Evolutionary conservation across 106 monocot species (phyloP).

Genomic region (Cymbidium sinense): DNA sequence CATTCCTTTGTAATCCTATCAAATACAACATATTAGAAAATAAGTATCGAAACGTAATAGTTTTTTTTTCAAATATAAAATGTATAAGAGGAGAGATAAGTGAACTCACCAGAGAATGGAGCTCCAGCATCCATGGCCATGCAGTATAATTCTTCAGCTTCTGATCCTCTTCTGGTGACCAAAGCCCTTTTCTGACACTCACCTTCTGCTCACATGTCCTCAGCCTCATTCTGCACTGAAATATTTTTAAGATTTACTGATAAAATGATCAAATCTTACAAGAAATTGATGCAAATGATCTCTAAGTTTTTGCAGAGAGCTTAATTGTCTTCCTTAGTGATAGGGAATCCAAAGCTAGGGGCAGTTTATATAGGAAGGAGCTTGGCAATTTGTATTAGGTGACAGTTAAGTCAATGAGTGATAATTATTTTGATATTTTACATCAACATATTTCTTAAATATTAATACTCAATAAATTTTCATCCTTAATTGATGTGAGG

Average conservation of each 20-base stretch:
- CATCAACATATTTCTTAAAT: too few relatives aligned
- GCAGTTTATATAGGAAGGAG: background rate
- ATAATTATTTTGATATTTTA: background rate
- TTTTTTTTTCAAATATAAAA: too few relatives aligned
- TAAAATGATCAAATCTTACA: too few relatives aligned
- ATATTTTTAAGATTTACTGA: background rate
- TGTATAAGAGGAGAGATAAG: background rate
- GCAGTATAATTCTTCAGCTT: conserved; percentile 12
- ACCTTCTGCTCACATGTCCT: conserved; percentile 10
- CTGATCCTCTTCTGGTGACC: conserved; percentile 32
- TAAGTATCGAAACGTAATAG: background rate
- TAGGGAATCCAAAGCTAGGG: background rate
- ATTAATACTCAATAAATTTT: too few relatives aligned
- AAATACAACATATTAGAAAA: background rate
- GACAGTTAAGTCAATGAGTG: background rate
- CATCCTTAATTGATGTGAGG: too few relatives aligned
- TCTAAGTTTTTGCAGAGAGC: background rate
- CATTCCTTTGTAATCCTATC: conserved; percentile 27
- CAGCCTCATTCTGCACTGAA: conserved; percentile 6
- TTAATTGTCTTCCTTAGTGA: background rate
- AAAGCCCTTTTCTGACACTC: conserved; percentile 20
- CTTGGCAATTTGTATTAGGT: background rate
- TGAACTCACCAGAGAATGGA: conserved; percentile 21
- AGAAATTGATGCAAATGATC: background rate
- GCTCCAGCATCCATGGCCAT: conserved; percentile 33